Evolutionary conservation across 192 early-diverging fungal species (phyloP).

Genomic region (Neocallimastix lanati): DNA sequence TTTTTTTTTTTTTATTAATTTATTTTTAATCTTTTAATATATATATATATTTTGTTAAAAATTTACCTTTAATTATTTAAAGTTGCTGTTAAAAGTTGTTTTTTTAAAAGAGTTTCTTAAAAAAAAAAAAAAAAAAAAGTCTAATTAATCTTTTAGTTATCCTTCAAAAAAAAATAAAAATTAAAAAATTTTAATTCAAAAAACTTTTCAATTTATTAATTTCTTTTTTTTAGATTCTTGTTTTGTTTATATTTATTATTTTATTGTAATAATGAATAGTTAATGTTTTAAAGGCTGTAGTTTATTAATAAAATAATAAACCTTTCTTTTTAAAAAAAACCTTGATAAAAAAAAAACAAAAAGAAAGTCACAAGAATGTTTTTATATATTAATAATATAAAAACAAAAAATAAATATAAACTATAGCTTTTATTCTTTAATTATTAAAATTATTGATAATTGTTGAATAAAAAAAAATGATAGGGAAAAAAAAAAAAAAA

Average conservation of each 20-base stretch:
- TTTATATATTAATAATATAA: neutral
- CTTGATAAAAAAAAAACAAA: neutral
- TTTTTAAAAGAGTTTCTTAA: neutral
- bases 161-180: neutral
- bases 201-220: neutral
- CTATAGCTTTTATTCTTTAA: no score
- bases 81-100: neutral
- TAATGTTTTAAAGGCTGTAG: neutral
- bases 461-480: no score
- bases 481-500: no score
- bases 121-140: neutral
- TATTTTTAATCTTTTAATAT: no score
- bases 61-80: no score
- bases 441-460: no score
- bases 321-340: neutral
- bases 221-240: neutral
- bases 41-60: no score
- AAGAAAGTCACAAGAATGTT: neutral
- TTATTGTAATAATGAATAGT: neutral
- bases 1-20: no score
- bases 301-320: neutral
- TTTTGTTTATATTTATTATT: neutral
- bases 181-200: neutral
- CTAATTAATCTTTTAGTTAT: neutral
- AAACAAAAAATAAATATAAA: no score